A percentile compares a stretch with the other conserved stretches of the same genome.
phyloP scores from a whole-genome alignment of 495 filamentous ascomycete genomes.

The Cercophora scortea region DNA sequence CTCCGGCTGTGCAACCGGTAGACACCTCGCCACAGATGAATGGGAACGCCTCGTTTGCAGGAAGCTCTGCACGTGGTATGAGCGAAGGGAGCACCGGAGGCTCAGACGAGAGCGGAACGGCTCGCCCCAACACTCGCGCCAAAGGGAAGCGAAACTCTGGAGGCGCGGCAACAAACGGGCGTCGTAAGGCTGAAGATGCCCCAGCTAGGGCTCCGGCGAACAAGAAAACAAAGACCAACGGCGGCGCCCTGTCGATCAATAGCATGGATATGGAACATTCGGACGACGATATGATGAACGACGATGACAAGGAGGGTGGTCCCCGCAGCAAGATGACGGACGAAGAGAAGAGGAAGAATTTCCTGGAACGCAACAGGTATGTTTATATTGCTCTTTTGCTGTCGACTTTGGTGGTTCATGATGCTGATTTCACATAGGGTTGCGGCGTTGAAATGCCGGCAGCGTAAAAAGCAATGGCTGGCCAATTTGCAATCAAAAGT shows the following conservation, averaged over 20 bases:
- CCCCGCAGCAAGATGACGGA: slow-evolving; percentile 84
- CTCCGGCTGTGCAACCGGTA: slow-evolving; percentile 27
- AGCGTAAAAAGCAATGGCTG: slow-evolving; percentile 98
- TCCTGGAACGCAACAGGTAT: slow-evolving; percentile 92
- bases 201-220: slow-evolving; percentile 53
- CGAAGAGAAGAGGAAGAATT: slow-evolving; percentile 97
- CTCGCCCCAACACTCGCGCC: slow-evolving; percentile 51
- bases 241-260: slow-evolving; percentile 25
- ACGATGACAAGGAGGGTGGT: slow-evolving; percentile 45
- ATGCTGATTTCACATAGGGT: slow-evolving; percentile 52
- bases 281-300: slow-evolving; percentile 33
- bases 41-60: slow-evolving; percentile 33
- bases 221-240: slow-evolving; percentile 66
- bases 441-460: slow-evolving; percentile 92
- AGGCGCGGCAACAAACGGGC: slow-evolving; percentile 33
- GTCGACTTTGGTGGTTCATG: background rate
- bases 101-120: slow-evolving; percentile 67
- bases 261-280: slow-evolving; percentile 17
- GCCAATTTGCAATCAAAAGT: slow-evolving; percentile 93
- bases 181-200: slow-evolving; percentile 76
- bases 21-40: slow-evolving; percentile 47
- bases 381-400: slow-evolving; percentile 19
- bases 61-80: slow-evolving; percentile 41
- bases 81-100: slow-evolving; percentile 64
- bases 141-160: slow-evolving; percentile 59